phyloP scores from a whole-genome alignment of 1,284 basidiomycete genomes.

The Amylostereum areolatum region DNA sequence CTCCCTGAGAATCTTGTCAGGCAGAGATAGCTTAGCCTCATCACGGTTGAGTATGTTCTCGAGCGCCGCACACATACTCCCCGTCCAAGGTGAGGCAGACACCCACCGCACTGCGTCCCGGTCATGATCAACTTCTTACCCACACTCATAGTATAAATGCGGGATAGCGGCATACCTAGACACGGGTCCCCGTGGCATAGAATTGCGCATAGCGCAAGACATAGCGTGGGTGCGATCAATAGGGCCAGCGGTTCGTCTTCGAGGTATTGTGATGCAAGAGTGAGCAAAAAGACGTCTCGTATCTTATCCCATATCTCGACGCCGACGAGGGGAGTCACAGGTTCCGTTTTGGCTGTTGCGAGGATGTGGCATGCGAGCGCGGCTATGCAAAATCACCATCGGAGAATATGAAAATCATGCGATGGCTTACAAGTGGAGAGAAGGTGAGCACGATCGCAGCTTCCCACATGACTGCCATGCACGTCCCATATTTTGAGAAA shows the following conservation, averaged over 20 bases:
- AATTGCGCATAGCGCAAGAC: slow-evolving; percentile 38
- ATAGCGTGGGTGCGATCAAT: slow-evolving; percentile 42
- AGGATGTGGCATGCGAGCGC: slow-evolving; percentile 45
- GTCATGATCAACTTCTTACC: not conserved
- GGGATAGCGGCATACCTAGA: slow-evolving; percentile 25
- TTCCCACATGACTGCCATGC: not conserved
- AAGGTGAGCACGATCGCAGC: not conserved
- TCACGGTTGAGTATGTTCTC: slow-evolving; percentile 10
- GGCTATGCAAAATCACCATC: slow-evolving; percentile 26
- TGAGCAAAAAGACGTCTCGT: slow-evolving; percentile 40
- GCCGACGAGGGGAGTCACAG: slow-evolving; percentile 23
- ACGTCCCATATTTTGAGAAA: not conserved
- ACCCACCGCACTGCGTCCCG: slow-evolving; percentile 24
- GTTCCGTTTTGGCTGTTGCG: slow-evolving; percentile 19
- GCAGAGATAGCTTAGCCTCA: not conserved
- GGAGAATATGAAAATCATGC: not conserved
- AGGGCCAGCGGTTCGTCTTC: slow-evolving; percentile 46
- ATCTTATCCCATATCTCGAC: slow-evolving; percentile 53
- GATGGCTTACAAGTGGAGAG: not conserved
- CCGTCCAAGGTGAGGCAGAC: slow-evolving; percentile 43
- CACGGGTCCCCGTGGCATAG: slow-evolving; percentile 19
- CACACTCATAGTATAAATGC: too few species aligned
- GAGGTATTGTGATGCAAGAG: slow-evolving; percentile 34
- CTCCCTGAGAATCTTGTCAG: slow-evolving; percentile 3
- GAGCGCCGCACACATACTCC: slow-evolving; percentile 29